Conservation (phyloP, 1,284 basidiomycete species). For the Ceratobasidium sp. region DNA sequence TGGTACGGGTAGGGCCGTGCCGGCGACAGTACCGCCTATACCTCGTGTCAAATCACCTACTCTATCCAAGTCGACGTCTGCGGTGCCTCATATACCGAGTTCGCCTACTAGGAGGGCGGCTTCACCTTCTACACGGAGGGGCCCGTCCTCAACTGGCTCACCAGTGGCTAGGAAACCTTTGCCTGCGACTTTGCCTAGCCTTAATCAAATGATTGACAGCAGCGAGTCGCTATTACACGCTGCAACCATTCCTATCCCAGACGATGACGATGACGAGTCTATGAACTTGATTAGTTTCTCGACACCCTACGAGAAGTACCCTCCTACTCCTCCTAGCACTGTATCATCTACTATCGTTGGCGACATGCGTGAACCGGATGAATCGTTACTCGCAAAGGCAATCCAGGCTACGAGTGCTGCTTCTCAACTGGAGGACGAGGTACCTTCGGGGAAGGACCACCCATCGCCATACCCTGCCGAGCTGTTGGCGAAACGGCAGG, state of each 20-base stretch:
- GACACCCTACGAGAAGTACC: slow-evolving; percentile 68
- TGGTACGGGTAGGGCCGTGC: slow-evolving; percentile 20
- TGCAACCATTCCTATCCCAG: slow-evolving; percentile 74
- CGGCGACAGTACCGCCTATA: slow-evolving; percentile 34
- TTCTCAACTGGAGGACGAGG: slow-evolving; percentile 76
- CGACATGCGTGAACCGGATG: slow-evolving; percentile 74
- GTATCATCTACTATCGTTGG: slow-evolving; percentile 57
- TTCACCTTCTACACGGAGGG: slow-evolving; percentile 14
- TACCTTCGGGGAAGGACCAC: slow-evolving; percentile 62
- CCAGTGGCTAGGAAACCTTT: slow-evolving; percentile 20
- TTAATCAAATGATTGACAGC: slow-evolving; percentile 47
- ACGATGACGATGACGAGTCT: slow-evolving; percentile 70
- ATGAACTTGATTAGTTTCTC: slow-evolving; percentile 77
- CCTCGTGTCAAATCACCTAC: slow-evolving; percentile 39
- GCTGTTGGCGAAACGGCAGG: slow-evolving; percentile 25
- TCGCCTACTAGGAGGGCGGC: slow-evolving; percentile 38
- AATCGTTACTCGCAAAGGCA: slow-evolving; percentile 82
- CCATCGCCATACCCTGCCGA: slow-evolving; percentile 41
- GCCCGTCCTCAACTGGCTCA: not conserved
- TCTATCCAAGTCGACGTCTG: slow-evolving; percentile 43
- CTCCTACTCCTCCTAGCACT: slow-evolving; percentile 48
- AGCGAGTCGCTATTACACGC: slow-evolving; percentile 77
- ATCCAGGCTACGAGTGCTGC: slow-evolving; percentile 91
- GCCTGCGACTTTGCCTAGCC: slow-evolving; percentile 19
- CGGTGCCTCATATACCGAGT: slow-evolving; percentile 29